Evolutionary conservation across 495 filamentous ascomycete species (phyloP), one percentile per base, ranked within the genome.

Genomic region (Penicillium paxilli): DNA sequence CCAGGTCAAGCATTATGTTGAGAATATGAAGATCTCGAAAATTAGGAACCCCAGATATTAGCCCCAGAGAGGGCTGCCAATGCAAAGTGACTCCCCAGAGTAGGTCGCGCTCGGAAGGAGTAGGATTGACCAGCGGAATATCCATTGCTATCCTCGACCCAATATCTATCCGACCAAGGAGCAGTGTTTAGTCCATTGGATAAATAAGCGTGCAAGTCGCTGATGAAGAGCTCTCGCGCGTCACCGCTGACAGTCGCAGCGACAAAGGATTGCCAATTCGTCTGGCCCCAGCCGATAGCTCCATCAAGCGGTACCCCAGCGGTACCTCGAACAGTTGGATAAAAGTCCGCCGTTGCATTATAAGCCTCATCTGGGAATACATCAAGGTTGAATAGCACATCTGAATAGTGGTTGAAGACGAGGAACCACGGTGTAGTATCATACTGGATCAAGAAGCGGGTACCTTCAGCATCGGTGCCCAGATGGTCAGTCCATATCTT

Each of bases 401-500:
- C 75, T 3, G 69, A 53, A 47, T 67, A 78, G 49, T 73, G 64
- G 54, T 75, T 73, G 59, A 66, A 78, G 17, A 64, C 55, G 28
- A 69, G 63, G 44, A 62, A 68, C 67, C 67, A 80, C 4, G 66
- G 60, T 21, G 53, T 54, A 21, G 55, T 66, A 22, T 55, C 62
- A 25, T 74, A 72, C 32, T 70, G 55, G 22, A 68, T 62, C 42
- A 70, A 65, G 56, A 80, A 79, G 56, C 73, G 72, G 5, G 68
- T 71, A 3, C 66, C 65, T 5, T 56, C 40, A 1, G 51, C 59
- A 35, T 77, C 71, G 0, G 69, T 73, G 4, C 66, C 75, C 1
- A 70, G 55, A 11, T 59, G 64, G 19, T 67, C 63, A 12, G 66
- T 65, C 64, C 75, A 80, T 22, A 80, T 62, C 10, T 60, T 60